These are phyloP conservation scores for Alternaria atra DNA, from an alignment of 2,329 filamentous ascomycete species.

Conservation along the genomic window DNA sequence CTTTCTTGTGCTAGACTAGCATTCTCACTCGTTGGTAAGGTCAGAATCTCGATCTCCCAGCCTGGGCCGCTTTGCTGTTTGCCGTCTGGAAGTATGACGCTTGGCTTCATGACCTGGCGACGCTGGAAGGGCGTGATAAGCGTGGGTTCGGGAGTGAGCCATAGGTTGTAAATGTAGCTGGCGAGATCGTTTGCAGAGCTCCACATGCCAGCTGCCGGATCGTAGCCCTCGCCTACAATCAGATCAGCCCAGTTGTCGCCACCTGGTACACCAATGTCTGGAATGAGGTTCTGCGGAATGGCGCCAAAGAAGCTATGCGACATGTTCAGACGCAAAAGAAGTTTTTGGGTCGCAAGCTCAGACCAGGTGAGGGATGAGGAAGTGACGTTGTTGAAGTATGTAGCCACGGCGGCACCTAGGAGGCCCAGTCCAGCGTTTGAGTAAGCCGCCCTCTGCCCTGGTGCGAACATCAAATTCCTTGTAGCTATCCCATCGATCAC, in stretches of 20 bases:
- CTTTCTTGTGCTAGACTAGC: not conserved
- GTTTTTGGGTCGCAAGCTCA: constrained; percentile 26
- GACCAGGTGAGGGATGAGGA: constrained; percentile 32
- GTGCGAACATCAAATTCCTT: constrained; percentile 40
- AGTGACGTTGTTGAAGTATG: constrained; percentile 36
- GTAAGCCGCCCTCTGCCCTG: constrained; percentile 41
- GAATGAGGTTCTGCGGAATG: constrained; percentile 28
- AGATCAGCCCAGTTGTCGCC: constrained; percentile 40
- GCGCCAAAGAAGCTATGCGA: constrained; percentile 38
- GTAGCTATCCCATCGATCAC: constrained; percentile 31
- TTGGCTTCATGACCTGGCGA: constrained; percentile 35
- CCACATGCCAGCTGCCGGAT: constrained; percentile 46
- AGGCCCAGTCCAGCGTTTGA: constrained; percentile 43
- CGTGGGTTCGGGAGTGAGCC: constrained; percentile 31
- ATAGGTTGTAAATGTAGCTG: constrained; percentile 36
- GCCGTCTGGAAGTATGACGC: constrained; percentile 34
- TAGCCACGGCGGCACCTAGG: constrained; percentile 35
- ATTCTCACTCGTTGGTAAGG: constrained; percentile 20
- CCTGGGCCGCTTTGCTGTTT: constrained; percentile 40
- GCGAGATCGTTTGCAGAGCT: constrained; percentile 43
- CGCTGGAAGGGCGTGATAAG: constrained; percentile 39
- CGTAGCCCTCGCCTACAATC: constrained; percentile 39
- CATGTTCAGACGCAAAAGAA: constrained; percentile 38
- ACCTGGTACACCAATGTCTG: constrained; percentile 35
- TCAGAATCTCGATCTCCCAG: constrained; percentile 41